Evolutionary conservation across 768 basidiomycete species (phyloP), one percentile per base, ranked within the genome.

Genomic region (Amanita muscaria): DNA sequence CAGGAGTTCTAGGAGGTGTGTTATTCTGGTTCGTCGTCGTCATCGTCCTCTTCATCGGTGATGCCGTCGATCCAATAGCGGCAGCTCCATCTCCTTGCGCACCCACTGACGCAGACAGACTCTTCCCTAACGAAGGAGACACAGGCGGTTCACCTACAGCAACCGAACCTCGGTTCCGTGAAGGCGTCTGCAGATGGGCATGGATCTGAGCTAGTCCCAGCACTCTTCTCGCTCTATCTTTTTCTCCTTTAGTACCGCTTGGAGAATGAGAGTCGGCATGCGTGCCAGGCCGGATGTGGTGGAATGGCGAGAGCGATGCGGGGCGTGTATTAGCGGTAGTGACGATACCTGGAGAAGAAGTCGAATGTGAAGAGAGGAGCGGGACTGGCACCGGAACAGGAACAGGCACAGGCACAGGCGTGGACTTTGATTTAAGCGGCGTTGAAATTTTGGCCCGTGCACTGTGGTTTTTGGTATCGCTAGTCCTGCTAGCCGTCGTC

Each of bases 21-120:
- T 19, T 33, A 15, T 6, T 34, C 14, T 14, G 5, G 23, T 23
- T 23, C 11, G 10, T n/a, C 34, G 18, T n/a, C 4, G n/a, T n/a
- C 5, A 42, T 27, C 27, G 16, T 44, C 50, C 40, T 50, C 40
- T 51, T 35, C 18, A 7, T 75, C 77, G 49, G 64, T 57, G 45
- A 77, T 66, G 27, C 72, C 65, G 42, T 66, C 55, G 31, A 60
- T 52, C 41, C 53, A 51, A 31, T 65, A n/a, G n/a, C n/a, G n/a
- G n/a, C n/a, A n/a, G n/a, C n/a, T n/a, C n/a, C n/a, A n/a, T n/a
- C n/a, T n/a, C n/a, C n/a, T n/a, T n/a, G n/a, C n/a, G n/a, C n/a
- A n/a, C n/a, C n/a, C n/a, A n/a, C 66, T 47, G 65, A 59, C 18
- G 64, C 62, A 16, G 62, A 61, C 16, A 16, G 18, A 15, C 31